These are phyloP conservation scores for Penicillium malachiteum DNA, from an alignment of 495 filamentous ascomycete genomes.

Conservation along the genomic window DNA sequence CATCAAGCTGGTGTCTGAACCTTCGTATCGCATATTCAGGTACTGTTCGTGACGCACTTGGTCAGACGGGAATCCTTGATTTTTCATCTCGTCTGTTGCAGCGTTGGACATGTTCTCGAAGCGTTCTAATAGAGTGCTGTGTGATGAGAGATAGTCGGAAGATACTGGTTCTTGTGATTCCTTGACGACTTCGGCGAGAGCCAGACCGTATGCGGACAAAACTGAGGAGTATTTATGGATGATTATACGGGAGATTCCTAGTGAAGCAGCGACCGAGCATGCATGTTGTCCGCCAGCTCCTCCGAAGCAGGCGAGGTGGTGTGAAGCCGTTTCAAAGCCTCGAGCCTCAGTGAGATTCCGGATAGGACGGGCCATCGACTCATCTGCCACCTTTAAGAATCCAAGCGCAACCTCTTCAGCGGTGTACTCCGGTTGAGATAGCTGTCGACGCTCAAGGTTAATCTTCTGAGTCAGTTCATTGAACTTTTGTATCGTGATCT, in stretches of 20 bases:
- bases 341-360: slow-evolving; percentile 53
- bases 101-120: slow-evolving; percentile 31
- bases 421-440: slow-evolving; percentile 67
- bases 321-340: slow-evolving; percentile 49
- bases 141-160: slow-evolving; percentile 34
- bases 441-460: slow-evolving; percentile 57
- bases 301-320: slow-evolving; percentile 55
- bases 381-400: slow-evolving; percentile 54
- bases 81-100: slow-evolving; percentile 38
- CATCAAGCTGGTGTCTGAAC: slow-evolving; percentile 55
- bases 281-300: slow-evolving; percentile 57
- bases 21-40: slow-evolving; percentile 55
- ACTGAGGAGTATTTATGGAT: slow-evolving; percentile 56
- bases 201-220: slow-evolving; percentile 53
- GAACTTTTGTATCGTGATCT: slow-evolving; percentile 75
- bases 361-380: slow-evolving; percentile 55
- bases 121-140: slow-evolving; percentile 32
- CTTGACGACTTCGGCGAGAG: slow-evolving; percentile 52
- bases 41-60: slow-evolving; percentile 51
- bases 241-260: slow-evolving; percentile 53
- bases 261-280: slow-evolving; percentile 47
- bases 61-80: slow-evolving; percentile 37
- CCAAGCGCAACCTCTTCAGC: slow-evolving; percentile 82
- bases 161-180: slow-evolving; percentile 52
- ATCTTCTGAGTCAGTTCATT: slow-evolving; percentile 75